phyloP scores from a whole-genome alignment of 73 alveolate species.

The Blepharisma japonicum region DNA sequence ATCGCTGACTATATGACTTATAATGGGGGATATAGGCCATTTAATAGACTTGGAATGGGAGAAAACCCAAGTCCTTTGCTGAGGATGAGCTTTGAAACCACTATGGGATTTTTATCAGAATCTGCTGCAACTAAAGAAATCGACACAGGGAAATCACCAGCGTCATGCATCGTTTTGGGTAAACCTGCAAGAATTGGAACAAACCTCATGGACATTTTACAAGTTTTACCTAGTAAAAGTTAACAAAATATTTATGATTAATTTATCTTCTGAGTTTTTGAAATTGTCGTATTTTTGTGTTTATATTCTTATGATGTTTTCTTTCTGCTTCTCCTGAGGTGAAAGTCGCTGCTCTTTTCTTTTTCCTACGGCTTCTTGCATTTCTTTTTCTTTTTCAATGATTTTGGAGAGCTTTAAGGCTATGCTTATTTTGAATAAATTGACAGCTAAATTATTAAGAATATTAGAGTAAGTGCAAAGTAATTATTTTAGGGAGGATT shows the following conservation, averaged over 20 bases:
- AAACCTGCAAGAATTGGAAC: slow-evolving; percentile 67
- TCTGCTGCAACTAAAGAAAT: slow-evolving; percentile 35
- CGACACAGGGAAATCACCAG: slow-evolving; percentile 61
- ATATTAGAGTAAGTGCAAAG: no score
- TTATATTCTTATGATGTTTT: no score
- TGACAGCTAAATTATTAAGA: no score
- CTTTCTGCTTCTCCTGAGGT: no score
- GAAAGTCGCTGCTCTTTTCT: no score
- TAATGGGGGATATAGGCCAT: slow-evolving; percentile 92
- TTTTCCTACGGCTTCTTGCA: background rate
- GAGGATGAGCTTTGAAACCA: slow-evolving; percentile 72
- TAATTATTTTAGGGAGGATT: no score
- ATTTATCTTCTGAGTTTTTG: no score
- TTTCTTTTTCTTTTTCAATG: slow-evolving; percentile 11
- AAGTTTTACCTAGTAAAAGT: slow-evolving; percentile 12
- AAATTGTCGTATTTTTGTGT: no score
- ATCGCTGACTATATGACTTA: slow-evolving; percentile 96
- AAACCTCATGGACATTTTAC: slow-evolving; percentile 53
- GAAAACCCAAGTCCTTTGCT: slow-evolving; percentile 62
- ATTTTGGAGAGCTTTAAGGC: background rate
- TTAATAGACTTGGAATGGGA: slow-evolving; percentile 82
- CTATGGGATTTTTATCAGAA: slow-evolving; percentile 41
- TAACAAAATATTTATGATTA: no score
- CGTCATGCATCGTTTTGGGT: slow-evolving; percentile 63
- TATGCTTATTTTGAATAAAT: no score